Conservation (phyloP, 257 asterid genomes). For the Solanum okadae region DNA sequence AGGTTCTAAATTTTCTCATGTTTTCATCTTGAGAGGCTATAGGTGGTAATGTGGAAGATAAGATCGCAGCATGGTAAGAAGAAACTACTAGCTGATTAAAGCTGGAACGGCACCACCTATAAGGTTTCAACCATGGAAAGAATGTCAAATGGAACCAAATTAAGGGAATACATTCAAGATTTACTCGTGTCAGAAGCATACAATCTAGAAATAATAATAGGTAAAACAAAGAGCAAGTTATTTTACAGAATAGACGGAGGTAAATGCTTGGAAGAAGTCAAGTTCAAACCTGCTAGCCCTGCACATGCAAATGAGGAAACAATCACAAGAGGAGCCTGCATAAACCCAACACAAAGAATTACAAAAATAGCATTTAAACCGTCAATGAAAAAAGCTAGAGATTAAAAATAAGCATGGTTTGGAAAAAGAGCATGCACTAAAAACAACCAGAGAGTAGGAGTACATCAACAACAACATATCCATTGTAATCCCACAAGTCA, state of each 20-base stretch:
- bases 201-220: neutral
- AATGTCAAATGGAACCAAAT: neutral
- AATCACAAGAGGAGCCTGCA: conserved; percentile 88
- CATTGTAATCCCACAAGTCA: neutral
- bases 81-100: conserved; percentile 77
- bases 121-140: conserved; percentile 8
- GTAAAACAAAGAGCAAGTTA: neutral
- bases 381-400: neutral
- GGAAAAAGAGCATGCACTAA: neutral
- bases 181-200: neutral
- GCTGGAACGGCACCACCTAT: conserved; percentile 94
- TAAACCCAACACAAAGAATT: neutral
- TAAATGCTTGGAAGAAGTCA: neutral
- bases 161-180: neutral
- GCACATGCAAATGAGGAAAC: conserved; percentile 87
- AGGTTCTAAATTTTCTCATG: conserved; percentile 8
- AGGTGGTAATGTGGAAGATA: conserved; percentile 42
- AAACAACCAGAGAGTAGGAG: neutral
- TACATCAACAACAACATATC: neutral
- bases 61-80: conserved; percentile 55
- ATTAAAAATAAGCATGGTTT: neutral
- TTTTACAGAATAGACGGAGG: neutral
- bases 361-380: neutral
- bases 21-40: conserved; percentile 34
- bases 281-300: conserved; percentile 65